These are phyloP conservation scores for Neofusicoccum parvum DNA, from an alignment of 2,329 filamentous ascomycete genomes.

Conservation along the genomic window DNA sequence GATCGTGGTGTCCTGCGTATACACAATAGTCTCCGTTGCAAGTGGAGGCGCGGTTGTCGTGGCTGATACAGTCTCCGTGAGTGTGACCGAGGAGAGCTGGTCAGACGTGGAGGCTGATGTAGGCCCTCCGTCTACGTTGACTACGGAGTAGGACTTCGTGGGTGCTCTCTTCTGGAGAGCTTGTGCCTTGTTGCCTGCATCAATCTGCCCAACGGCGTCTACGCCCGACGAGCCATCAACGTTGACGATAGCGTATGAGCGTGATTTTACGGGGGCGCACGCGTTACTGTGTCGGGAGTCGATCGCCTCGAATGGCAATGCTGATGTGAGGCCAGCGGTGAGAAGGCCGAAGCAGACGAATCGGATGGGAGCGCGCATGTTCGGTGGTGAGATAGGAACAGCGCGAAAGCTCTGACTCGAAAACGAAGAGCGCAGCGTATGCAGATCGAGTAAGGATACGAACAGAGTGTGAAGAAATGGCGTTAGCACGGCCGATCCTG, in stretches of 20 bases:
- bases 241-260: slow-evolving; percentile 17
- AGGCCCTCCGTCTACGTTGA: slow-evolving; percentile 43
- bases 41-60: background rate
- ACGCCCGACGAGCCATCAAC: slow-evolving; percentile 4
- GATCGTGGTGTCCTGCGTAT: slow-evolving; percentile 5
- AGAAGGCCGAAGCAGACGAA: slow-evolving; percentile 13
- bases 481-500: slow-evolving; percentile 12
- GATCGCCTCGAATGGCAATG: slow-evolving; percentile 16
- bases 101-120: slow-evolving; percentile 24
- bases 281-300: background rate
- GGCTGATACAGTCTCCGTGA: slow-evolving; percentile 5
- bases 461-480: background rate
- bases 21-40: slow-evolving; percentile 3
- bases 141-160: slow-evolving; percentile 39
- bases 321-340: slow-evolving; percentile 7
- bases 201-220: background rate
- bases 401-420: background rate
- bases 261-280: background rate
- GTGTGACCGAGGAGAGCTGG: background rate
- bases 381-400: background rate
- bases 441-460: slow-evolving; percentile 13
- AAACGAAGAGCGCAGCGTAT: background rate
- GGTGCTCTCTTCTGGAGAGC: slow-evolving; percentile 27
- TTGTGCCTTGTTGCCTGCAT: slow-evolving; percentile 16
- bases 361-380: slow-evolving; percentile 12